Evolutionary conservation across 164 flowering plant species (phyloP).

Genomic region (Nymphaea colorata): DNA sequence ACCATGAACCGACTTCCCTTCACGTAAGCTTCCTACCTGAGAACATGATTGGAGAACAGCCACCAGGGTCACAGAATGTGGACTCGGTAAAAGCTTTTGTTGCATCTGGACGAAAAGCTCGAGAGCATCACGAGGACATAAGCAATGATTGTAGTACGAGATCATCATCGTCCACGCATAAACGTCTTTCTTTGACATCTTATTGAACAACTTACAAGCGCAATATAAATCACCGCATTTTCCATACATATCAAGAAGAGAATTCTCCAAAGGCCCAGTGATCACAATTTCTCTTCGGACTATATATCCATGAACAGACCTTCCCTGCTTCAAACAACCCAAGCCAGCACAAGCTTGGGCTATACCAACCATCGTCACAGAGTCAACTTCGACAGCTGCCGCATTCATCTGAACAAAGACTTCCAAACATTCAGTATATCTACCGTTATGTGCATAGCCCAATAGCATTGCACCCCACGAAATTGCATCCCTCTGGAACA

Average conservation of each 20-base stretch:
- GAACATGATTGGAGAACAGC: slow-evolving; percentile 44
- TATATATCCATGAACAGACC: slow-evolving; percentile 49
- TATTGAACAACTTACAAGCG: slow-evolving; percentile 38
- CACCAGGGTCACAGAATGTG: slow-evolving; percentile 44
- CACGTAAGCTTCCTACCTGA: slow-evolving; percentile 30
- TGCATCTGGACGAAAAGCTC: slow-evolving; percentile 15
- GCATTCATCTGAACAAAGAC: slow-evolving; percentile 24
- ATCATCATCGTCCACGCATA: slow-evolving; percentile 59
- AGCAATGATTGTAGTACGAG: slow-evolving; percentile 24
- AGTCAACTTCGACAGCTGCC: slow-evolving; percentile 35
- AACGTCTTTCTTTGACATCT: slow-evolving; percentile 8
- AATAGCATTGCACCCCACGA: slow-evolving; percentile 63
- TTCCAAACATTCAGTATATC: neutral
- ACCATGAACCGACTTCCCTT: slow-evolving; percentile 62
- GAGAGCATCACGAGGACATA: slow-evolving; percentile 29
- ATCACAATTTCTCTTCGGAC: slow-evolving; percentile 26
- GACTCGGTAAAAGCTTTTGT: slow-evolving; percentile 17
- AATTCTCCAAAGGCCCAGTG: slow-evolving; percentile 31
- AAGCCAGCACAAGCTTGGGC: slow-evolving; percentile 54
- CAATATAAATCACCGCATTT: slow-evolving; percentile 43
- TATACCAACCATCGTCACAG: slow-evolving; percentile 43
- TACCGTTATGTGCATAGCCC: slow-evolving; percentile 35
- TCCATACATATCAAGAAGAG: slow-evolving; percentile 51
- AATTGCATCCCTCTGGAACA: slow-evolving; percentile 54
- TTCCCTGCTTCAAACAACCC: slow-evolving; percentile 29